phyloP scores from a whole-genome alignment of 2,329 filamentous ascomycete genomes.

The Nothopassalora personata region DNA sequence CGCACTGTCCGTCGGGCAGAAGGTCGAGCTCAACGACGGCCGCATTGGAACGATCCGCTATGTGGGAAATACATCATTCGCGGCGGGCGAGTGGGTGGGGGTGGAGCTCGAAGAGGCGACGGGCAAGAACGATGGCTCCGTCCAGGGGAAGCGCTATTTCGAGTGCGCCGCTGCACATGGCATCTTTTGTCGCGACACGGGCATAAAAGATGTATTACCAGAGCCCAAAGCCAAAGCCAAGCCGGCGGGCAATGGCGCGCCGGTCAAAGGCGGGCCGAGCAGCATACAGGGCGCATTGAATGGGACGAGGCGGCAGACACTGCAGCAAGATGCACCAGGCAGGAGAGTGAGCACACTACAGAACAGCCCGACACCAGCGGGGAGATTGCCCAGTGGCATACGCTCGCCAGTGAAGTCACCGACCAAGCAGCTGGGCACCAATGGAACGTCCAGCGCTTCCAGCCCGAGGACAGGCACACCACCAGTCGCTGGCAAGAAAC shows the following conservation, averaged over 20 bases:
- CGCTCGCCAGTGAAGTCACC: slow-evolving; percentile 76
- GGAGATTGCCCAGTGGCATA: slow-evolving; percentile 50
- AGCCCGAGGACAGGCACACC: slow-evolving; percentile 63
- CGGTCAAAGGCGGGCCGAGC: slow-evolving; percentile 39
- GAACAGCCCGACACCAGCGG: slow-evolving; percentile 65
- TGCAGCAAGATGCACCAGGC: slow-evolving; percentile 12
- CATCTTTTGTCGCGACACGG: slow-evolving; percentile 79
- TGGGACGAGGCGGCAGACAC: slow-evolving; percentile 26
- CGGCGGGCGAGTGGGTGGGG: slow-evolving; percentile 79
- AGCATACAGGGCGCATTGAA: slow-evolving; percentile 33
- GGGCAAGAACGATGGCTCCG: slow-evolving; percentile 91
- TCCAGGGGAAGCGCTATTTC: slow-evolving; percentile 84
- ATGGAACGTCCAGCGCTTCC: slow-evolving; percentile 50
- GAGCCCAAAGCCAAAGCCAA: slow-evolving; percentile 21
- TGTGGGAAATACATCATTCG: slow-evolving; percentile 72
- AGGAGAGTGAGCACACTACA: slow-evolving; percentile 47
- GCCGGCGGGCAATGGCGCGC: slow-evolving; percentile 26
- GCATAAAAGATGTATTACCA: slow-evolving; percentile 51
- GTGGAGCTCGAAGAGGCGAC: slow-evolving; percentile 75
- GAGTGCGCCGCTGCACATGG: slow-evolving; percentile 65
- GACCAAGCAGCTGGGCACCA: slow-evolving; percentile 60
- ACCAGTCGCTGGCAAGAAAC: slow-evolving; percentile 42
- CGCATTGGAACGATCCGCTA: slow-evolving; percentile 74
- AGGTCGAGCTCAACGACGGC: slow-evolving; percentile 72
- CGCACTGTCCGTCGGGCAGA: slow-evolving; percentile 55